Percentiles rank a stretch among this genome's conserved stretches.
These are phyloP conservation scores for Auricularia heimuer DNA, from an alignment of 768 basidiomycete species.

Conservation along the genomic window DNA sequence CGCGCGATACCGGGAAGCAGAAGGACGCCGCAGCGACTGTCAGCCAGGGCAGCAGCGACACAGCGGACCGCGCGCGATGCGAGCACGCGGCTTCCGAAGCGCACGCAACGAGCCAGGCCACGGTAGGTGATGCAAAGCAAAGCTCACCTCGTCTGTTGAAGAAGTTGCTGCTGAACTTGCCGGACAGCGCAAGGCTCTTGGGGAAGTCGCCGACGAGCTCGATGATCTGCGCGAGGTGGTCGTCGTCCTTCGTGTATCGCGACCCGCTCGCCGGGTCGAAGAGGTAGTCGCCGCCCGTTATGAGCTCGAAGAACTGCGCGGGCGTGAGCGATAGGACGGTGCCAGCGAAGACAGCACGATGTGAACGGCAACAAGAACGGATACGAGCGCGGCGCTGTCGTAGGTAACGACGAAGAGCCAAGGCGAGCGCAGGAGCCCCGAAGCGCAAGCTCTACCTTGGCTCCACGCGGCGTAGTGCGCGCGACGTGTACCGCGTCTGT, in stretches of 20 bases:
- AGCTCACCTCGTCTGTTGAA: slow-evolving; percentile 87
- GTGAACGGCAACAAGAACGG: no score
- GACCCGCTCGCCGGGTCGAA: slow-evolving; percentile 95
- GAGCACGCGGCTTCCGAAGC: no score
- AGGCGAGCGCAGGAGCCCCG: no score
- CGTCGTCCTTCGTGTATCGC: slow-evolving; percentile 92
- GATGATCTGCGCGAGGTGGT: slow-evolving; percentile 96
- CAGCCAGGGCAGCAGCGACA: no score
- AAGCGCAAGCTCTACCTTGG: no score
- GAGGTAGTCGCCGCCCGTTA: slow-evolving; percentile 94
- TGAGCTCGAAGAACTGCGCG: slow-evolving; percentile 79
- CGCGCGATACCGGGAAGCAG: background rate
- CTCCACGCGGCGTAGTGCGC: no score
- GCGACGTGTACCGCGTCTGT: no score
- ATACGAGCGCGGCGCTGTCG: no score
- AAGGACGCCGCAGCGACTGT: no score
- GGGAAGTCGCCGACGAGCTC: slow-evolving; percentile 91
- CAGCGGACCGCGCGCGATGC: no score
- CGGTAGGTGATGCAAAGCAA: background rate
- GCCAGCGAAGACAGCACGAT: no score
- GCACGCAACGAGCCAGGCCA: background rate
- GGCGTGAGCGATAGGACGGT: background rate
- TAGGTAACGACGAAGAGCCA: no score
- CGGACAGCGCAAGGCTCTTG: slow-evolving; percentile 69
- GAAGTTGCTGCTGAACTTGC: slow-evolving; percentile 90